These are phyloP conservation scores for Pseudozyma sp. DNA, from an alignment of 1,284 basidiomycete genomes.

Conservation along the genomic window DNA sequence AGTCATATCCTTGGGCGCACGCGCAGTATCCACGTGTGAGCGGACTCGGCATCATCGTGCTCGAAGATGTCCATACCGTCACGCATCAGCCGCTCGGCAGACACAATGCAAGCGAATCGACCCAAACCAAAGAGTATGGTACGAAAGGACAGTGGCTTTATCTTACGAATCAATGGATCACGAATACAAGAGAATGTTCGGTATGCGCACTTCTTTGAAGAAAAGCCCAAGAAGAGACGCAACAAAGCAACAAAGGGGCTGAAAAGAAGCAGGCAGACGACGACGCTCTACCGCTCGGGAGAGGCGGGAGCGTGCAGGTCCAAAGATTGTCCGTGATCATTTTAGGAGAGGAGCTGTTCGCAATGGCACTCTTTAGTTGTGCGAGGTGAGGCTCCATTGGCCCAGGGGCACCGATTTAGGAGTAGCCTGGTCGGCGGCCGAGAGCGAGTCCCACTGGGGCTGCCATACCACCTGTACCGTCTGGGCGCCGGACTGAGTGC, in stretches of 20 bases:
- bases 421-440: constrained; percentile 50
- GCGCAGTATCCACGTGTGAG: too few species aligned
- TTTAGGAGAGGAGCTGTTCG: not conserved
- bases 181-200: constrained; percentile 15
- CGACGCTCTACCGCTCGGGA: constrained; percentile 9
- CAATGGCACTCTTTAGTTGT: constrained; percentile 46
- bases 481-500: constrained; percentile 69
- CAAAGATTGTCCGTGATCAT: constrained; percentile 17
- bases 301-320: constrained; percentile 6
- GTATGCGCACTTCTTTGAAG: not conserved
- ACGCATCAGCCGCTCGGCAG: too few species aligned
- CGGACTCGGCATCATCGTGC: too few species aligned
- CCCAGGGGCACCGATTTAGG: constrained; percentile 60
- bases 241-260: not conserved
- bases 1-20: too few species aligned
- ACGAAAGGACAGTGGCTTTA: constrained; percentile 12
- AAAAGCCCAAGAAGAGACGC: not conserved
- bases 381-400: constrained; percentile 64
- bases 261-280: constrained; percentile 2
- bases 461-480: constrained; percentile 70
- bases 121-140: not conserved
- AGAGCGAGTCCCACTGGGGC: constrained; percentile 62
- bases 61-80: too few species aligned
- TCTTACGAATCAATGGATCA: constrained; percentile 1
- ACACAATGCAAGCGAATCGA: too few species aligned